Evolutionary conservation across 2,329 filamentous ascomycete genomes (phyloP), one percentile per base, ranked within the genome.

Genomic region (Fusarium tricinctum): DNA sequence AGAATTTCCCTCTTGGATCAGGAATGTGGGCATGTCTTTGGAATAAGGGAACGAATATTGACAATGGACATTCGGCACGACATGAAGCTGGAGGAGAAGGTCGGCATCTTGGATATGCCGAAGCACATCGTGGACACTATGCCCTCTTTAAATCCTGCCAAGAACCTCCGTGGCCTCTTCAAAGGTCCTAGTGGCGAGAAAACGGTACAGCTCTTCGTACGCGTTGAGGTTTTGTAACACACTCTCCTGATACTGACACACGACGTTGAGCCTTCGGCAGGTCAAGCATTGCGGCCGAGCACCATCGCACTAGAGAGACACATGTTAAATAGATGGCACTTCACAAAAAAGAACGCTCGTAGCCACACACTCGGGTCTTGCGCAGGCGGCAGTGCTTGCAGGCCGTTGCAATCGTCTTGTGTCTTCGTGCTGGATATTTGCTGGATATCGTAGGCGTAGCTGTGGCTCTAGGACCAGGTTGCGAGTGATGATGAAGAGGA

Each of bases 21-120:
- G 6, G 9, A 20, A 30, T 15, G 5, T 10, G 0, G 58, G 53
- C 20, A 61, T 49, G 0, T 58, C 19, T 6, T 42, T 33, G 5
- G 12, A 12, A 4, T 45, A 58, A 4, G 53, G 58, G 7, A 61
- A 61, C 23, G 50, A 22, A 17, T 61, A 58, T 5, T 44, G 53
- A 13, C 35, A 28, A 7, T 42, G 22, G 28, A 32, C 47, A 15
- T 19, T 32, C 2, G 53, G 58, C 10, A 39, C 45, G 12, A 61
- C 15, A 8, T 30, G 38, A 3, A 32, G 8, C 32, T 58, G 58
- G 2, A 50, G 26, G 0, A 35, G 20, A 8, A 58, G 17, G 19
- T 58, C 40, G 0, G 39, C 45, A 6, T 26, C 44, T 6, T 32
- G 42, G 22, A 61, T 33, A 14, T 44, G 45, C 1, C 12, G 30